Percentiles rank a stretch among this genome's conserved stretches.
phyloP scores from a whole-genome alignment of 768 basidiomycete genomes.

The Naganishia vaughanmartiniae region DNA sequence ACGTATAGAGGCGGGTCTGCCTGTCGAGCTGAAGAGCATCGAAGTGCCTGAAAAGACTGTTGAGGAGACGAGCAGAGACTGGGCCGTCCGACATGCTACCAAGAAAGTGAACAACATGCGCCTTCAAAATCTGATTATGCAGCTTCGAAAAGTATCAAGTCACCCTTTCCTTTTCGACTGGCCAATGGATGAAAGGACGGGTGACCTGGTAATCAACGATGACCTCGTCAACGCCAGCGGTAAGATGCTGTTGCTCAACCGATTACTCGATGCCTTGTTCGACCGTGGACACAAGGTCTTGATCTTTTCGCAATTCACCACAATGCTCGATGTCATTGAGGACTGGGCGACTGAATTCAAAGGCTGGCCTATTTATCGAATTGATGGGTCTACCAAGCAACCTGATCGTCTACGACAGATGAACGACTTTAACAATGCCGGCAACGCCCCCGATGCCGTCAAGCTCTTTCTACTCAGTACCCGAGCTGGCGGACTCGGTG shows the following conservation, averaged over 20 bases:
- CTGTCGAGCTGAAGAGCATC: constrained; percentile 46
- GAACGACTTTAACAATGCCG: constrained; percentile 73
- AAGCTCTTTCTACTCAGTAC: constrained; percentile 71
- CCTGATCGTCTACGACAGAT: constrained; percentile 79
- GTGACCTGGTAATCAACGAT: constrained; percentile 66
- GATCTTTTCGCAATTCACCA: constrained; percentile 77
- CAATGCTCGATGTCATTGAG: constrained; percentile 90
- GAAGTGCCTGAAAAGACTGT: constrained; percentile 54
- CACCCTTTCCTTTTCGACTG: constrained; percentile 89
- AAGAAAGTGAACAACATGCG: constrained; percentile 87
- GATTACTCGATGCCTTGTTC: constrained; percentile 79
- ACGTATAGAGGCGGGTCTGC: constrained; percentile 43
- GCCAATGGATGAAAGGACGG: constrained; percentile 65
- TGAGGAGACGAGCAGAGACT: constrained; percentile 61
- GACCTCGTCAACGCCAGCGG: constrained; percentile 82
- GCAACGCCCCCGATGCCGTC: constrained; percentile 56
- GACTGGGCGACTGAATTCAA: constrained; percentile 87
- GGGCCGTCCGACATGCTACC: constrained; percentile 61
- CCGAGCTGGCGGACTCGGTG: constrained; percentile 92
- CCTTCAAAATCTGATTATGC: constrained; percentile 94
- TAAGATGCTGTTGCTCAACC: constrained; percentile 95
- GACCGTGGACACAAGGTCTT: constrained; percentile 75
- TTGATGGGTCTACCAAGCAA: constrained; percentile 84
- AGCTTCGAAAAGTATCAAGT: constrained; percentile 83
- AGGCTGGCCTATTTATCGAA: constrained; percentile 78